Percentiles rank a stretch among this genome's conserved stretches.
phyloP scores from a whole-genome alignment of 441 rosid genomes.

The Isatis lusitanica region DNA sequence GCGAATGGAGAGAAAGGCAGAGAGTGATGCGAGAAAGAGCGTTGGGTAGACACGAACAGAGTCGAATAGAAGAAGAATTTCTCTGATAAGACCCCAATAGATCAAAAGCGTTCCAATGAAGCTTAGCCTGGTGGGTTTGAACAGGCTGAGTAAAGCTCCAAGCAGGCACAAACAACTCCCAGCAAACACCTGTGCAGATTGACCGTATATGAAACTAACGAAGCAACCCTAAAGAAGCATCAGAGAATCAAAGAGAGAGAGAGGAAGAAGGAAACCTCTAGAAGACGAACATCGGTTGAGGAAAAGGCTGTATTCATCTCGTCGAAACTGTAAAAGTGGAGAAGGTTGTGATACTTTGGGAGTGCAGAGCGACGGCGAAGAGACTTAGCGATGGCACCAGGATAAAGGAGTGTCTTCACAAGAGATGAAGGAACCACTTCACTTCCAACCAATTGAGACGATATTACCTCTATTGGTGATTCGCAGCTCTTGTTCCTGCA shows the following conservation, averaged over 20 bases:
- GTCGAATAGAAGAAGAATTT: constrained; percentile 40
- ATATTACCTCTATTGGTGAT: constrained; percentile 68
- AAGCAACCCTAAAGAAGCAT: too few relatives aligned
- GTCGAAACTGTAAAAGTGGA: constrained; percentile 40
- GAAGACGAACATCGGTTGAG: constrained; percentile 44
- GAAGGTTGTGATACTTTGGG: constrained; percentile 47
- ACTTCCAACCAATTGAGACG: constrained; percentile 56
- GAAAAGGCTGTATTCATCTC: constrained; percentile 24
- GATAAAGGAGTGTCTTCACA: constrained; percentile 65
- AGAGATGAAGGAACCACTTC: constrained; percentile 55
- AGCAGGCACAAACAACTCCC: constrained; percentile 73
- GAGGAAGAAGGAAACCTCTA: constrained; percentile 51
- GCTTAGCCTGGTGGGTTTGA: constrained; percentile 55
- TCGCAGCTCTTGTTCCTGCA: constrained; percentile 67
- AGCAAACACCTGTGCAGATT: constrained; percentile 55
- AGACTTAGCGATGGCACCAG: constrained; percentile 63
- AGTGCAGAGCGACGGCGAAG: constrained; percentile 31
- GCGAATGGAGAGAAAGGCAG: constrained; percentile 63
- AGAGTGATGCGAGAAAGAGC: constrained; percentile 49
- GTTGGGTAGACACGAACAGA: constrained; percentile 47
- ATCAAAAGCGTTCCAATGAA: constrained; percentile 62
- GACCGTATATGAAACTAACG: too few relatives aligned
- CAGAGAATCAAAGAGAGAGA: background rate
- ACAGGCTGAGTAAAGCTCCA: constrained; percentile 58
- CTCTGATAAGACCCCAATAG: constrained; percentile 63